Evolutionary conservation across 139 green algal species (phyloP).

Genomic region (Micractinium conductrix): DNA sequence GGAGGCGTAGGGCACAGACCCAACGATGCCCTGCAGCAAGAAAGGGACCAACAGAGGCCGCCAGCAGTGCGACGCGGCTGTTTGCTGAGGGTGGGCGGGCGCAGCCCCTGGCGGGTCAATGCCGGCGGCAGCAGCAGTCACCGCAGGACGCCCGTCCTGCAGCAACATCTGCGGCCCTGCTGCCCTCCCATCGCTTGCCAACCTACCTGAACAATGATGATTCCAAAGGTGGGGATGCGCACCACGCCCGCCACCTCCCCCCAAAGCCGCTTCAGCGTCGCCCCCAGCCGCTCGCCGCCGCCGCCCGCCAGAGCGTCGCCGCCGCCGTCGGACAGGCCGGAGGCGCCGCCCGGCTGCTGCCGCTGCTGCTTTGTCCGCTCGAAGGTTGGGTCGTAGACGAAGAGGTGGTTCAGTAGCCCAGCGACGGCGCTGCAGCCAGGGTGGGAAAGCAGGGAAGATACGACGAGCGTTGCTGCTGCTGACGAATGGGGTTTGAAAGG

Average conservation of each 20-base stretch:
- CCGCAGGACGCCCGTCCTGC: too few relatives aligned
- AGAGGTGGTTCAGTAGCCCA: conserved; percentile 49
- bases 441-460: neutral
- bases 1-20: conserved; percentile 44
- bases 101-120: too few relatives aligned
- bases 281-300: neutral
- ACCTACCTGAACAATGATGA: conserved; percentile 59
- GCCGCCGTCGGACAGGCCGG: neutral
- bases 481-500: too few relatives aligned
- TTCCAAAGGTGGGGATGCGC: conserved; percentile 57
- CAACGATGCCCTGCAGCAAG: conserved; percentile 45
- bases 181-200: too few relatives aligned
- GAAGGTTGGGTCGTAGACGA: conserved; percentile 48
- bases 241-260: conserved; percentile 48
- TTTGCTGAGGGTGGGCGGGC: too few relatives aligned
- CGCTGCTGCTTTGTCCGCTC: neutral
- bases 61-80: too few relatives aligned
- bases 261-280: conserved; percentile 1
- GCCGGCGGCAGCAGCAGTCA: too few relatives aligned
- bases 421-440: conserved; percentile 17
- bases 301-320: neutral
- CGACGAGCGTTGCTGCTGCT: too few relatives aligned
- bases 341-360: neutral
- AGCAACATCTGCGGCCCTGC: too few relatives aligned
- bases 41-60: neutral